These are phyloP conservation scores for Aspergillus ochraceoroseus DNA, from an alignment of 2,329 filamentous ascomycete genomes.

Conservation along the genomic window DNA sequence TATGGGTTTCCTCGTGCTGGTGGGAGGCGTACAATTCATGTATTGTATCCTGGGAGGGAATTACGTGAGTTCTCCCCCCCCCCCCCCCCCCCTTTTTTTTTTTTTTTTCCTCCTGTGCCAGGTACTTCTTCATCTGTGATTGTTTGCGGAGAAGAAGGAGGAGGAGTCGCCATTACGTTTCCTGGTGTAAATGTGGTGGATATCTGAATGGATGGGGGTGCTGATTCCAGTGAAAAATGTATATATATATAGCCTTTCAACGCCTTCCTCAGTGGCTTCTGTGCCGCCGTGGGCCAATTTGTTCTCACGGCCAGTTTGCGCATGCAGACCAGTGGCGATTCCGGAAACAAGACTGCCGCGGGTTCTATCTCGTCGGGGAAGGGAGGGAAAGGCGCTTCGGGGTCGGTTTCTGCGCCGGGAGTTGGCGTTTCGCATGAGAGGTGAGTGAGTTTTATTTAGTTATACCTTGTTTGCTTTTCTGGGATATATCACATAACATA, in stretches of 20 bases:
- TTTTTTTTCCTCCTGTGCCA: neutral
- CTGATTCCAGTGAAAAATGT: too few relatives aligned
- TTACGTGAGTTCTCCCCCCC: slow-evolving; percentile 62
- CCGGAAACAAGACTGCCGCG: neutral
- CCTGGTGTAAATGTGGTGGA: too few relatives aligned
- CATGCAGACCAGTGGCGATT: slow-evolving; percentile 70
- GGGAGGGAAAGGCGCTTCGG: slow-evolving; percentile 24
- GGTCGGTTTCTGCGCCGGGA: slow-evolving; percentile 7
- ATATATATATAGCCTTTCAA: slow-evolving; percentile 99
- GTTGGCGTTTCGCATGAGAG: slow-evolving; percentile 41
- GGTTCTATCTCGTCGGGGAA: slow-evolving; percentile 39
- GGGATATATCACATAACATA: too few relatives aligned
- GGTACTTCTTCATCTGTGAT: too few relatives aligned
- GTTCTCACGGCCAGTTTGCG: slow-evolving; percentile 86
- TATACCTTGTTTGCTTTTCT: too few relatives aligned
- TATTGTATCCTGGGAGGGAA: slow-evolving; percentile 92
- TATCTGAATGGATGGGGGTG: neutral
- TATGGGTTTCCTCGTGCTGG: slow-evolving; percentile 76
- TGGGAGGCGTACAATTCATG: slow-evolving; percentile 84
- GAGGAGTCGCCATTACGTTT: too few relatives aligned
- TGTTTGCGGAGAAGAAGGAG: too few relatives aligned
- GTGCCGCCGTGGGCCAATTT: slow-evolving; percentile 92
- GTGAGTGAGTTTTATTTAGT: too few relatives aligned
- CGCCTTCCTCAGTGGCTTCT: slow-evolving; percentile 93
- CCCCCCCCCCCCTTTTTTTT: slow-evolving; percentile 3